A percentile compares a stretch with the other conserved stretches of the same genome.
These are phyloP conservation scores for Mycena galopus DNA, from an alignment of 768 basidiomycete species.

Conservation along the genomic window DNA sequence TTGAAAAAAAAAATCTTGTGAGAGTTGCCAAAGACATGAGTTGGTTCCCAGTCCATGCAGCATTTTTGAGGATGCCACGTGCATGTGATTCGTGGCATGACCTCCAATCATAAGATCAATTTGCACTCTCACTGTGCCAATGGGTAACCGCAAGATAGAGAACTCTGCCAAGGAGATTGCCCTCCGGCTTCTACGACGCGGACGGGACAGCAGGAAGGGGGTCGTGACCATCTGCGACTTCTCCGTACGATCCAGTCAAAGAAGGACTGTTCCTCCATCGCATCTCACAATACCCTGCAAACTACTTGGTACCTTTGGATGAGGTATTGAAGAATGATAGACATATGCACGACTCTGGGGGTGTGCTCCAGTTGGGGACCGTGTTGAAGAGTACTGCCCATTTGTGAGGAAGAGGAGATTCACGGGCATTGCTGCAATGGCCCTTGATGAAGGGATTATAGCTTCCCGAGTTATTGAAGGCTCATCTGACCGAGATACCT, in stretches of 20 bases:
- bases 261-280: constrained; percentile 24
- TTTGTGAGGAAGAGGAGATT: constrained; percentile 38
- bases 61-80: too few species aligned
- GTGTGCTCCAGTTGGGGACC: constrained; percentile 29
- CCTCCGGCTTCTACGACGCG: constrained; percentile 9
- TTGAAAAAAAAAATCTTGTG: too few species aligned
- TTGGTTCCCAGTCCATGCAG: too few species aligned
- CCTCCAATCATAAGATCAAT: too few species aligned
- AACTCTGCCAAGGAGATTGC: constrained; percentile 15
- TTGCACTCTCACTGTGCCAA: too few species aligned
- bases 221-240: constrained; percentile 25
- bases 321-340: constrained; percentile 46
- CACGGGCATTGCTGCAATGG: constrained; percentile 38
- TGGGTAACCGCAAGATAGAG: constrained; percentile 5
- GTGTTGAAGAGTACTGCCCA: constrained; percentile 35
- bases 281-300: constrained; percentile 24
- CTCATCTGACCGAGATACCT: constrained; percentile 32
- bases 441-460: constrained; percentile 42
- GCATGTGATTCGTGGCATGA: too few species aligned
- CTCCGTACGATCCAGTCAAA: constrained; percentile 5
- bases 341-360: constrained; percentile 42
- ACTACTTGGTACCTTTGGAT: constrained; percentile 40
- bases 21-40: too few species aligned
- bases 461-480: constrained; percentile 40
- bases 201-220: constrained; percentile 8